Evolutionary conservation across 2,329 filamentous ascomycete genomes (phyloP).

Genomic region (Curvularia hawaiiensis): DNA sequence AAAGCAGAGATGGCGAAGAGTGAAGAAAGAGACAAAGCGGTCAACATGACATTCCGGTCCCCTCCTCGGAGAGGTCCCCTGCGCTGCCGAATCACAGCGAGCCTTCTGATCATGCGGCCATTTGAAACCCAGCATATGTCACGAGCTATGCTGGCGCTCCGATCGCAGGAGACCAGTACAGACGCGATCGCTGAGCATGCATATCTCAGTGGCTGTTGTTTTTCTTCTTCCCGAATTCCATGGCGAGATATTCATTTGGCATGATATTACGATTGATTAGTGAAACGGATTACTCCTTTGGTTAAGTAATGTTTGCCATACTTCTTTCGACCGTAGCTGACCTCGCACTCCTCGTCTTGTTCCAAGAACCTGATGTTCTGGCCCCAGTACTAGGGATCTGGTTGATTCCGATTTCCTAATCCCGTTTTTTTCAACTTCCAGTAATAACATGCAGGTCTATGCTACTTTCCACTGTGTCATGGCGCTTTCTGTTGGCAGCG

Average conservation of each 20-base stretch:
- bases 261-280: background rate
- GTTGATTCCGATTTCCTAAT: background rate
- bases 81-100: constrained; percentile 14
- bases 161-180: constrained; percentile 11
- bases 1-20: background rate
- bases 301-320: background rate
- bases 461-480: background rate
- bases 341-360: background rate
- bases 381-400: background rate
- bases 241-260: background rate
- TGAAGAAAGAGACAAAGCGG: background rate
- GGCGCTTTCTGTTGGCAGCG: background rate
- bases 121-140: constrained; percentile 17
- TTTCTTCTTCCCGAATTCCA: background rate
- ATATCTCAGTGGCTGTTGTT: background rate
- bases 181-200: background rate
- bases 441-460: background rate
- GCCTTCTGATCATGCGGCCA: constrained; percentile 24
- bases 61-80: background rate
- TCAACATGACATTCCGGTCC: background rate
- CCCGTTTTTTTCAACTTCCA: background rate
- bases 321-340: background rate
- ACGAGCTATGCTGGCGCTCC: constrained; percentile 32
- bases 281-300: background rate
- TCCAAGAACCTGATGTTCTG: background rate